Evolutionary conservation across 768 basidiomycete species (phyloP).

Genomic region (Suillus placidus): DNA sequence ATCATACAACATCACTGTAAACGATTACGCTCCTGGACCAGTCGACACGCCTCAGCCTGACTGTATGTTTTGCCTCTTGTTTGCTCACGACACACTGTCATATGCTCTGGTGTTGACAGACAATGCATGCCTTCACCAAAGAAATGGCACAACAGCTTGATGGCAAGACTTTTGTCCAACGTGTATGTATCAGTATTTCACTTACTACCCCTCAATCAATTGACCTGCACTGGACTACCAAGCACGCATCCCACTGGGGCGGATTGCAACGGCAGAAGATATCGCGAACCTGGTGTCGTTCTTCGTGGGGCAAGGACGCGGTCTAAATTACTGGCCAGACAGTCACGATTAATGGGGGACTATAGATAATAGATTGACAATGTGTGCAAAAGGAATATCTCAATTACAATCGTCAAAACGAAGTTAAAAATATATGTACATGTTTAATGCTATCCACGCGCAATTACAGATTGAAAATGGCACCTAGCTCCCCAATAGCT

Average conservation of each 20-base stretch:
- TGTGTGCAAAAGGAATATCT: background rate
- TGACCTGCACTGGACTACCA: background rate
- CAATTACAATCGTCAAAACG: background rate
- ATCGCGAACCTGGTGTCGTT: slow-evolving; percentile 27
- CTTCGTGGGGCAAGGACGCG: slow-evolving; percentile 31
- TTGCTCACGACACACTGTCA: too few relatives aligned
- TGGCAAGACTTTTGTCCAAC: background rate
- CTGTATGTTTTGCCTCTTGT: too few relatives aligned
- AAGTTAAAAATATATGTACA: background rate
- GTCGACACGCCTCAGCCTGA: slow-evolving; percentile 8
- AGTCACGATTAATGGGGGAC: background rate
- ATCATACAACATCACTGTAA: too few relatives aligned
- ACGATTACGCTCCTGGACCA: slow-evolving; percentile 17
- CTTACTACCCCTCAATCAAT: background rate
- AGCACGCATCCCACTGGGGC: background rate
- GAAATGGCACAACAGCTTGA: background rate
- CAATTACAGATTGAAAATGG: background rate
- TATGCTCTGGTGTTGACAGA: background rate
- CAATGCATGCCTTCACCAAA: background rate
- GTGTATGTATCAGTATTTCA: background rate
- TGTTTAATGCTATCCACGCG: background rate
- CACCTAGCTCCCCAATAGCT: background rate
- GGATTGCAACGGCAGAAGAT: background rate
- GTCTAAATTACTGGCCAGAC: slow-evolving; percentile 23
- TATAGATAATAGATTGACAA: background rate